Evolutionary conservation across 106 monocot genomes (phyloP), one percentile per base, ranked within the genome.

Genomic region (Dendrobium huoshanense): DNA sequence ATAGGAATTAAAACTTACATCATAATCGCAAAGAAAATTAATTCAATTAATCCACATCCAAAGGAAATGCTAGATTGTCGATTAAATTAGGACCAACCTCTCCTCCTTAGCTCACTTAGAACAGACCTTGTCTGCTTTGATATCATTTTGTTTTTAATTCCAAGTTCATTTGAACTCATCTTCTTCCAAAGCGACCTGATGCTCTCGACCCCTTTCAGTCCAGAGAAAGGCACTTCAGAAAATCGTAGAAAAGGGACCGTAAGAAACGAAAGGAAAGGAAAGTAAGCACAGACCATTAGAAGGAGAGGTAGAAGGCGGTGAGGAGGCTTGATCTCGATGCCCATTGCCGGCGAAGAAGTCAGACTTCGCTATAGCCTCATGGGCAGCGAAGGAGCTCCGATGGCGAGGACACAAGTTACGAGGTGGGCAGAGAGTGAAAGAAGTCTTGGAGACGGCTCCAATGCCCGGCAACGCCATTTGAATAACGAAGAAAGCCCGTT

Each of bases 71-170:
- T 78, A 56, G 24, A 68, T 76, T 48, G 64, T 6, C 8, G 18
- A 70, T 15, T 40, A 72, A 47, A n/a, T 16, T 7, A 19, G 51
- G 41, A 78, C 16, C 33, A 72, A 96, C 96, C 96, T 83, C 90
- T 96, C 81, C 86, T 94, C 55, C 82, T 79, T 37, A 97, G 94
- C 64, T 77, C 84, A 77, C 90, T 89, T 31, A 97, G 86, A 54
- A 94, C 94, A 20, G 80, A 82, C 72, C 74, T 89, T 1, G 92
- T 90, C 37, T 87, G 82, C 85, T 84, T 92, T 7, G 94, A 48
- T 41, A 97, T 97, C 95, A 95, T 95, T 40, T 89, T 85, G 47
- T 24, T 82, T 45, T 73, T 88, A 73, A 97, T 92, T 77, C 94
- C 94, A 40, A 97, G 86, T 83, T 90, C 94, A 78, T 90, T 92